Base-by-base conservation (phyloP, 148 eudicot genomes). In the Drosera capensis region DNA sequence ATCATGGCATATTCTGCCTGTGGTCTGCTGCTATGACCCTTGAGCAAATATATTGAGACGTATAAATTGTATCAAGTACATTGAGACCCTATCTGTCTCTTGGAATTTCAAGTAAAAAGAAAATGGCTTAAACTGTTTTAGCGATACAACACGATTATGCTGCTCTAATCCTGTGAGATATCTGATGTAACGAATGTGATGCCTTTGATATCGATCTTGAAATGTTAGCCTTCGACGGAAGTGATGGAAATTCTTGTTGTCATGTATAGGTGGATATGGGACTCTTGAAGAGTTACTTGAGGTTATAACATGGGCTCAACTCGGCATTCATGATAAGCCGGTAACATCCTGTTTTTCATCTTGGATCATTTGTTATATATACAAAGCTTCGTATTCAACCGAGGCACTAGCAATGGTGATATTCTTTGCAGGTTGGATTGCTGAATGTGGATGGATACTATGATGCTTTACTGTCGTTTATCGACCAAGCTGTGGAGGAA, bases 231-330 rank as follows among this genome's bases (percentile, higher is more conserved):
- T n/a, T n/a, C n/a, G n/a, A n/a, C n/a, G n/a, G n/a, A n/a, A n/a
- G n/a, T n/a, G n/a, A n/a, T n/a, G n/a, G n/a, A n/a, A n/a, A 18
- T 25, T 34, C 20, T 7, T 35, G 21, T 20, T 40, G 13, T 36
- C 11, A 14, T 23, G 39, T 66, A 48, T 67, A 90, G 99, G 99
- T 54, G 99, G 99, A 31, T 90, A 90, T 73, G 99, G 99, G 30
- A 90, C 99, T 39, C 73, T 90, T 30, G 95, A 90, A 64, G 99
- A 90, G 62, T 68, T 90, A 40, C 82, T 90, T 40, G 97, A 90
- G 56, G 97, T 84, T 30, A 90, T 90, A 46, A 81, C 99, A 15
- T 90, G 95, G 99, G 99, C 99, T 67, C 99, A 90, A 56, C 95
- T 90, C 20, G 95, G 99, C 64, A 90, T 90, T 43, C 99, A 90